Percentiles rank a stretch among this genome's conserved stretches.
These are phyloP conservation scores for Pyrus pyrifolia DNA, from an alignment of 306 rosid genomes.

Conservation along the genomic window DNA sequence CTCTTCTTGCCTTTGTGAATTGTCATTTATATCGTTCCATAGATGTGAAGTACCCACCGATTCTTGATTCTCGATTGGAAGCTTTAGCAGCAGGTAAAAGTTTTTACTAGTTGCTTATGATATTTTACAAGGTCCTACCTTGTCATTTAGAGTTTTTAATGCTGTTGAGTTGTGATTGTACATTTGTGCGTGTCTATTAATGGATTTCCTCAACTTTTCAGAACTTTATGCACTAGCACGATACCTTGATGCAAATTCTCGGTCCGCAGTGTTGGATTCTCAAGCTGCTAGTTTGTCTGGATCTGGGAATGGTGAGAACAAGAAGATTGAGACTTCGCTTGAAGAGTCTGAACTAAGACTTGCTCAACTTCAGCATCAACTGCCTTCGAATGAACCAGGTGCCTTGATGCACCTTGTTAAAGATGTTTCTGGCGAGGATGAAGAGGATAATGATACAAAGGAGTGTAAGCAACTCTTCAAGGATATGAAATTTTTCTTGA, in stretches of 20 bases:
- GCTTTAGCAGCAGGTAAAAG: conserved; percentile 67
- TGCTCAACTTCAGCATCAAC: conserved; percentile 95
- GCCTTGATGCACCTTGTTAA: conserved; percentile 77
- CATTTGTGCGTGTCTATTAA: not conserved
- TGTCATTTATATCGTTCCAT: conserved; percentile 72
- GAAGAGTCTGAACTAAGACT: conserved; percentile 68
- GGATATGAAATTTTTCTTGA: conserved; percentile 75
- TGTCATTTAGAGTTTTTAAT: not conserved
- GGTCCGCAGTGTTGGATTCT: conserved; percentile 31
- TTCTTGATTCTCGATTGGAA: conserved; percentile 72
- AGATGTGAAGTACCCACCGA: conserved; percentile 77
- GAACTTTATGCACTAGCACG: conserved; percentile 80
- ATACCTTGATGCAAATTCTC: conserved; percentile 43
- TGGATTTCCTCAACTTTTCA: conserved; percentile 22
- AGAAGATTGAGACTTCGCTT: conserved; percentile 23
- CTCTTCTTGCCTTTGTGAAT: conserved; percentile 69
- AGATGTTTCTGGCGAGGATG: conserved; percentile 49
- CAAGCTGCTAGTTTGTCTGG: conserved; percentile 37
- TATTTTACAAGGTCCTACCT: not conserved
- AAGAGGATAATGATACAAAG: conserved; percentile 69
- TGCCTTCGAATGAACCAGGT: conserved; percentile 80
- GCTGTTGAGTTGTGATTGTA: conserved; percentile 1
- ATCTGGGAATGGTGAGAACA: conserved; percentile 33
- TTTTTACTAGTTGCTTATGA: not conserved
- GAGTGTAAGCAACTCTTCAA: conserved; percentile 68